Conservation (phyloP, 345 rosid genomes). For the Arabis alpina region DNA sequence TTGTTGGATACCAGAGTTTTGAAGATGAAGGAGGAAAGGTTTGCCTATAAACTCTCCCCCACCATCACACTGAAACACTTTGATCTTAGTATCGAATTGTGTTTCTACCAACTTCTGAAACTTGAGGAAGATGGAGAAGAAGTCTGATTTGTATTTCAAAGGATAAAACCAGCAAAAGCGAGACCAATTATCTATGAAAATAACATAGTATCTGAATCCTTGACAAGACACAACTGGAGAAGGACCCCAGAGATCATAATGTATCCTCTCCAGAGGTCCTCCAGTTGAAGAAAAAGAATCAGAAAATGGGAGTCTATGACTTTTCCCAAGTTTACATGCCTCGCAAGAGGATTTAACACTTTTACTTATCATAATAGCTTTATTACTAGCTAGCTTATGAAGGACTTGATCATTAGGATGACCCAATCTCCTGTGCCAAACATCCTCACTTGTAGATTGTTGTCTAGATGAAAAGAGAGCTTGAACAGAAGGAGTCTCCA, state of each 20-base stretch:
- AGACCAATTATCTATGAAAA: not conserved
- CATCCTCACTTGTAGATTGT: not conserved
- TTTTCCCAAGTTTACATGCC: not conserved
- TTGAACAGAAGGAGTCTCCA: not conserved
- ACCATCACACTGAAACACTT: no score
- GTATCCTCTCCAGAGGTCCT: not conserved
- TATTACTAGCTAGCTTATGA: not conserved
- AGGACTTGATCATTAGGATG: not conserved
- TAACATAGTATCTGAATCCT: not conserved
- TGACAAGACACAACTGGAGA: not conserved
- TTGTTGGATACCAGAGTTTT: no score
- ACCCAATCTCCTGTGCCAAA: not conserved
- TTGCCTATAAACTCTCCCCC: no score
- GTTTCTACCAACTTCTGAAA: no score
- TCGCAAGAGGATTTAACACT: no score
- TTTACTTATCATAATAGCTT: not conserved
- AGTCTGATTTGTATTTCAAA: not conserved
- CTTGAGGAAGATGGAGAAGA: no score
- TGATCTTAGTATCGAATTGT: no score
- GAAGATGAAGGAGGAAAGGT: no score
- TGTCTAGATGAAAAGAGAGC: not conserved
- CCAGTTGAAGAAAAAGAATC: not conserved
- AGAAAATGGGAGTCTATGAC: not conserved
- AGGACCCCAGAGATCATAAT: not conserved
- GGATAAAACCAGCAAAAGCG: not conserved